Base-by-base conservation (phyloP, 2,329 filamentous ascomycete genomes). In the Alternaria viburni region DNA sequence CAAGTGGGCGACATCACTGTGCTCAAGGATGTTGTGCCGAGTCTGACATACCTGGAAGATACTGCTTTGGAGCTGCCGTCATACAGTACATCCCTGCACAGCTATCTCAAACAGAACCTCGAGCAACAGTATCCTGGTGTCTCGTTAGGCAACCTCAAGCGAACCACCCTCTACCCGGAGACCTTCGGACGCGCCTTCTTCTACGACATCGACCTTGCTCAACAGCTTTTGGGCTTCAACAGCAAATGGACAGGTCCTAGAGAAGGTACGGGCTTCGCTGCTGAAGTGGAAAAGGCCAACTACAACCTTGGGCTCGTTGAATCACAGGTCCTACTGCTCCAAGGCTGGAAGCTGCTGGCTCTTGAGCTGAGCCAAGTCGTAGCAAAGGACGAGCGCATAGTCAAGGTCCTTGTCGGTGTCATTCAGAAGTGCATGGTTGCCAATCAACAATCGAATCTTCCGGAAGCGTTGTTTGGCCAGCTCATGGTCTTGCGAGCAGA, bases 271-370 rank as follows among this genome's bases (percentile, higher is more conserved):
- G 94, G 94, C 0, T 97, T 97, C 80, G 86, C 87, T 65, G 87
- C 88, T 52, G 96, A 99, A 77, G 90, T 99, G 81, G 88, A 90
- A 73, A 89, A 89, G 64, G 96, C 95, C 45, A 99, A 99, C 78
- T 83, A 91, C 66, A 98, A 99, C 79, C 80, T 99, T 56, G 97
- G 94, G 23, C 84, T 97, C 32, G 93, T 99, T 32, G 93, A 98
- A 78, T 92, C 95, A 23, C 93, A 99, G 82, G 90, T 96, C 68
- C 87, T 89, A 46, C 87, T 99, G 17, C 91, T 97, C 67, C 89
- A 93, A 71, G 91, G 93, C 59, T 98, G 95, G 93, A 94, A 96
- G 77, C 90, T 93, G 62, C 85, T 99, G 9, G 88, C 95, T 13
- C 86, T 96, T 54, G 95, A 97, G 74, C 86, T 99, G 52, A 93